Conservation (phyloP, 495 filamentous ascomycete genomes). For the Penicillium goetzii region DNA sequence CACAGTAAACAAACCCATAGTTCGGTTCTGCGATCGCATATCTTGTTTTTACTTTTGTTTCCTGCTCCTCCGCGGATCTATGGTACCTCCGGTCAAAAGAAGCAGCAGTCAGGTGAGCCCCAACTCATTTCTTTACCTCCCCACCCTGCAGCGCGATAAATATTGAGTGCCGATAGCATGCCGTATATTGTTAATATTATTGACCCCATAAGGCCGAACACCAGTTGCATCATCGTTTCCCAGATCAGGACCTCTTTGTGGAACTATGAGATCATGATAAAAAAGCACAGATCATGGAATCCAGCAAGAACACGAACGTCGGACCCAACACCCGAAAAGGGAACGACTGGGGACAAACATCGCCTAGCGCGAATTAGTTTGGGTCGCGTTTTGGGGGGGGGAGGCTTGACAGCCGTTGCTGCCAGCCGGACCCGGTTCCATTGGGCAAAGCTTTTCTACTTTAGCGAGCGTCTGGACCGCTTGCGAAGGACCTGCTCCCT, state of each 20-base stretch:
- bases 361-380: constrained; percentile 17
- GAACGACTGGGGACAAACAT: constrained; percentile 18
- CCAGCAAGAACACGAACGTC: neutral
- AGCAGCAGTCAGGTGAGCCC: constrained; percentile 2
- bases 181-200: neutral
- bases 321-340: constrained; percentile 9
- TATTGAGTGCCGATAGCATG: neutral
- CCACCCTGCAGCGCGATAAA: neutral
- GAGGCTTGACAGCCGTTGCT: constrained; percentile 35
- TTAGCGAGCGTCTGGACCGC: constrained; percentile 12
- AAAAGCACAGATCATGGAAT: constrained; percentile 16
- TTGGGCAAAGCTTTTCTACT: constrained; percentile 25
- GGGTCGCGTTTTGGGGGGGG: constrained; percentile 17
- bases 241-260: constrained; percentile 13
- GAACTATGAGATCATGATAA: constrained; percentile 32
- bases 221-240: constrained; percentile 18
- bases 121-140: neutral
- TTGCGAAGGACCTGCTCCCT: constrained; percentile 18
- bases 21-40: neutral
- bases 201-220: neutral
- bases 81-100: neutral
- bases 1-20: constrained; percentile 1
- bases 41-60: neutral
- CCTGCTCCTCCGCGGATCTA: neutral
- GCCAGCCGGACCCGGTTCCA: too few relatives aligned